A percentile compares a stretch with the other conserved stretches of the same genome.
Evolutionary conservation across 2,329 filamentous ascomycete genomes (phyloP).

Genomic region (Fusarium domesticum): DNA sequence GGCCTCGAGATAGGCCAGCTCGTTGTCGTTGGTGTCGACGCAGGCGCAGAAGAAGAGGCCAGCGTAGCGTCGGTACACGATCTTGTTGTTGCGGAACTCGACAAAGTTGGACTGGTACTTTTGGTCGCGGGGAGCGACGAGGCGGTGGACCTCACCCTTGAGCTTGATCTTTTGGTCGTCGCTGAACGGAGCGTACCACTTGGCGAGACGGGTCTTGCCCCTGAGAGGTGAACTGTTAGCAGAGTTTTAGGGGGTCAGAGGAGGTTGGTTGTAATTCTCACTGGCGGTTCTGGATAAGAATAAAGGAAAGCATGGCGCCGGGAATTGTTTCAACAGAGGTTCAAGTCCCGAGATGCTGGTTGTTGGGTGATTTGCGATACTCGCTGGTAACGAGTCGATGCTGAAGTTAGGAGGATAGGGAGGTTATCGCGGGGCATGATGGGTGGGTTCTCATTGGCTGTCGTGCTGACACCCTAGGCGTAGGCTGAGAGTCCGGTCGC

Average conservation of each 20-base stretch:
- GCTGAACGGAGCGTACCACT: constrained; percentile 98
- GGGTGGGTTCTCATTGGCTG: constrained; percentile 9
- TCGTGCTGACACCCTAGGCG: not conserved
- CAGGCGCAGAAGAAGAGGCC: constrained; percentile 99
- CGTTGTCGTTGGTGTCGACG: constrained; percentile 98
- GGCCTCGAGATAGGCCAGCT: constrained; percentile 92
- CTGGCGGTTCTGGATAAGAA: constrained; percentile 88
- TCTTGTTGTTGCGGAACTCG: constrained; percentile 91
- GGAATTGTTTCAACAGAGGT: too few species aligned
- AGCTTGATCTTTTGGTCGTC: constrained; percentile 99
- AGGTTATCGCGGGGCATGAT: constrained; percentile 10
- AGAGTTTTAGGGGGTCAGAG: not conserved
- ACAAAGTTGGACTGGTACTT: constrained; percentile 99
- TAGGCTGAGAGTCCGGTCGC: not conserved
- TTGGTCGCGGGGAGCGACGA: constrained; percentile 95
- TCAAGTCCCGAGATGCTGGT: constrained; percentile 3
- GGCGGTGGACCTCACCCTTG: constrained; percentile 97
- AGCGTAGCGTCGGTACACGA: constrained; percentile 95
- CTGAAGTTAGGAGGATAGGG: not conserved
- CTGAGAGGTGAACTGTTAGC: constrained; percentile 43
- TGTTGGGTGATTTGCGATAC: constrained; percentile 4
- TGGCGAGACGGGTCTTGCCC: constrained; percentile 96
- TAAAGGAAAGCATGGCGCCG: constrained; percentile 69
- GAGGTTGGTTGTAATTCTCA: constrained; percentile 37
- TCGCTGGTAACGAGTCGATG: not conserved